A percentile compares a stretch with the other conserved stretches of the same genome.
Conservation (phyloP, 352 stramenopile genomes). For the Globisporangium okanoganense region DNA sequence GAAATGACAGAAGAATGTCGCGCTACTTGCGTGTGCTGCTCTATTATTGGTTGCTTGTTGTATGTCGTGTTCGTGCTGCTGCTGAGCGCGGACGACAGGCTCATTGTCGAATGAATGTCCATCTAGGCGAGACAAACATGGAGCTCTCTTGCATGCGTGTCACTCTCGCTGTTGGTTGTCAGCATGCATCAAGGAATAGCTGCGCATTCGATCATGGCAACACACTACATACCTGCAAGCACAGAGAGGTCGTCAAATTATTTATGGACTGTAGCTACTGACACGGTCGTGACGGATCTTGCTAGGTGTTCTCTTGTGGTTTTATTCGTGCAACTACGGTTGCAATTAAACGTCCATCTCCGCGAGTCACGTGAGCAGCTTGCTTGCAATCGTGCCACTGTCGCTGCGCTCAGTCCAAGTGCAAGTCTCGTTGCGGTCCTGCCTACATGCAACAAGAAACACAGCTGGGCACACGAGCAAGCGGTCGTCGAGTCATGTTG, state of each 20-base stretch:
- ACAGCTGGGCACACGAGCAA: background rate
- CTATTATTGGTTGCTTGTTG: background rate
- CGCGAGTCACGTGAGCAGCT: too few species aligned
- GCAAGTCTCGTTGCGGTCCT: too few species aligned
- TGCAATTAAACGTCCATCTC: too few species aligned
- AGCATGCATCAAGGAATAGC: background rate
- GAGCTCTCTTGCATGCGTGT: background rate
- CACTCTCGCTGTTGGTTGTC: background rate
- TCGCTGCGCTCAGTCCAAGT: too few species aligned
- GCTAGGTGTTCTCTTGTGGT: too few species aligned
- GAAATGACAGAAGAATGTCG: background rate
- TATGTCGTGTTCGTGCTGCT: background rate
- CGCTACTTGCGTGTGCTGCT: background rate
- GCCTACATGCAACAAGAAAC: too few species aligned
- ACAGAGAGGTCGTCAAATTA: background rate
- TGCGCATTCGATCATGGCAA: background rate
- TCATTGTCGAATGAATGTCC: background rate
- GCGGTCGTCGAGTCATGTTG: background rate
- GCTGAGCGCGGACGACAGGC: too few species aligned
- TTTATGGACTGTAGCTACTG: background rate
- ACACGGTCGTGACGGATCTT: too few species aligned
- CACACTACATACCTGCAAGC: background rate
- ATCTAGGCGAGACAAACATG: background rate
- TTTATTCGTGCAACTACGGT: too few species aligned
- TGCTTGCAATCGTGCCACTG: too few species aligned